Percentiles rank a stretch among this genome's conserved stretches.
Evolutionary conservation across 2,329 filamentous ascomycete species (phyloP).

Genomic region (Bipolaris zeicola): DNA sequence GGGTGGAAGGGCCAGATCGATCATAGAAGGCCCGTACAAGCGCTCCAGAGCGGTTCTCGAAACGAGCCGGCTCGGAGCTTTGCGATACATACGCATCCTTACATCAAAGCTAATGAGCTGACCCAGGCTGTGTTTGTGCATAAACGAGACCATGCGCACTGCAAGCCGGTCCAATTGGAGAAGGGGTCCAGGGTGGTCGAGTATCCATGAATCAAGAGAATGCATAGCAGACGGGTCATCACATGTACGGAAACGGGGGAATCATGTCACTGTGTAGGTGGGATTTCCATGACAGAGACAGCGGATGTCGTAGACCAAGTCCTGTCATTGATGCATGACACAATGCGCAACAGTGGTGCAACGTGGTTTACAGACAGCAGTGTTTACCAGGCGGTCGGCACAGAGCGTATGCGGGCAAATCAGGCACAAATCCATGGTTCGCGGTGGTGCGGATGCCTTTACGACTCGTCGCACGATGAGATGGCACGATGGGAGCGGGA

Average conservation of each 20-base stretch:
- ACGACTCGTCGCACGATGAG: neutral
- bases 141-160: conserved; percentile 21
- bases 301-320: neutral
- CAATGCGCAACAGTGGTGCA: conserved; percentile 9
- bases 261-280: neutral
- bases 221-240: neutral
- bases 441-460: neutral
- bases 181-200: neutral
- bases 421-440: conserved; percentile 3
- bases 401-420: neutral
- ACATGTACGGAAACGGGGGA: conserved; percentile 1
- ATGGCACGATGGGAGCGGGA: conserved; percentile 1
- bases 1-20: conserved; percentile 6
- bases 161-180: conserved; percentile 9
- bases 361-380: neutral
- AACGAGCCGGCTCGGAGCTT: conserved; percentile 6
- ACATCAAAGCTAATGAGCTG: conserved; percentile 4
- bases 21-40: conserved; percentile 9
- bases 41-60: conserved; percentile 7
- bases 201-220: conserved; percentile 3
- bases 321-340: neutral
- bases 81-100: neutral
- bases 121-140: conserved; percentile 10
- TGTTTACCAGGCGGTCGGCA: conserved; percentile 1
- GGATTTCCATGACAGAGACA: neutral